Base-by-base conservation (phyloP, 2,329 filamentous ascomycete species). In the Cladosporium sp. region DNA sequence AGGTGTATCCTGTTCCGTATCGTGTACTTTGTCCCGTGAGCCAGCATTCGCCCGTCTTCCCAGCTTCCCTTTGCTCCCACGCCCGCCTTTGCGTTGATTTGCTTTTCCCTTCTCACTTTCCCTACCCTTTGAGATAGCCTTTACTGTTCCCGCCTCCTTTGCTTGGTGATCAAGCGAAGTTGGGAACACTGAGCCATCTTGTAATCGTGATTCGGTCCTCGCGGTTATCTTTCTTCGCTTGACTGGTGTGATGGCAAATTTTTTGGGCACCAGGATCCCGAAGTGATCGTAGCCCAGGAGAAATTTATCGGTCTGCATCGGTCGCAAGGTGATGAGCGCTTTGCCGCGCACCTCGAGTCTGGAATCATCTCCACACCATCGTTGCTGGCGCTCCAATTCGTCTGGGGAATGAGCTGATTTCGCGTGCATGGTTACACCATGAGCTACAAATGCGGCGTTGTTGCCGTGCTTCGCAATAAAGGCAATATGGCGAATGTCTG, bases 291-390 rank as follows among this genome's bases (percentile, higher is more conserved):
- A 11, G n/a, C 41, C 41, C 27, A 43, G 7, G 13, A 43, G 41
- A 8, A 43, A 43, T 9, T 18, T 43, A 9, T 43, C n/a, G 15
- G 41, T 43, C 41, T 43, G 41, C 3, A 30, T 43, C 27, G 27
- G 41, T n/a, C 41, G 41, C 27, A 43, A 30, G 12, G 41, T 18
- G 15, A 32, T 17, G 3, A 43, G 27, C 4, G 41, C 15, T 7
- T 43, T 29, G n/a, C 41, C 41, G 41, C 41, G 41, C 17, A 43
- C 41, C 41, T 43, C 41, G 24, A 43, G 13, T 13, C 18, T 24
- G 24, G 32, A 19, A 24, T 43, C 27, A 18, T 43, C 24, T 43
- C 41, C 27, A 43, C 41, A 43, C 41, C 41, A 43, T 30, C 27
- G 41, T 43, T 43, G 24, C 41, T 43, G 27, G 12, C 24, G 27